Base-by-base conservation (phyloP, 257 asterid species). In the Penstemon barbatus region DNA sequence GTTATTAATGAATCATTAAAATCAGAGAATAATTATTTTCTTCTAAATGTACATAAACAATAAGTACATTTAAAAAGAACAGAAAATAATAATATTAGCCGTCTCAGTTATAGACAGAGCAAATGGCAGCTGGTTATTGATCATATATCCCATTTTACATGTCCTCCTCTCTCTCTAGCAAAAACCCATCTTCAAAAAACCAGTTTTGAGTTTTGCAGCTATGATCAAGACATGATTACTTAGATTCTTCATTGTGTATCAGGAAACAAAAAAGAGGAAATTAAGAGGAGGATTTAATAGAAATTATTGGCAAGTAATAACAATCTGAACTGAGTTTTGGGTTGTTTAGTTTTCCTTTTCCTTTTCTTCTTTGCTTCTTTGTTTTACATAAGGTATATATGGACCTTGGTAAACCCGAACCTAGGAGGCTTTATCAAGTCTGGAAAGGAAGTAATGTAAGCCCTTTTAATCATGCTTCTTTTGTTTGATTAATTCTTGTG, bases 361-460 rank as follows among this genome's bases (percentile, higher is more conserved):
- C 42, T 41, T 59, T 36, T 39, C n/a, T 37, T 51, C 4, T 52
- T 63, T 33, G 46, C 12, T 36, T 5, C 61, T 70, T 33, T 45
- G 43, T 36, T 49, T 4, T 25, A 43, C 65, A 13, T 48, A 52
- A 33, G 52, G 61, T 48, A 39, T 44, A 18, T 75, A 88, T 88
- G 96, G 89, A 82, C 77, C 77, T 44, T 41, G 84, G 63, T 42
- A 82, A 75, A 73, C 77, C 89, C 80, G 39, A 79, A 48, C 74
- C 76, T 19, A 74, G 49, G 77, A 88, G 81, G 84, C 87, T 88
- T 80, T 86, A 86, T 78, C 94, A 84, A 66, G 87, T 83, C 57
- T 90, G 97, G 97, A 83, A 80, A 71, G 97, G 96, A 55, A 88
- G 78, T 79, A 90, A 90, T 77, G 96, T 90, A 81, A 84, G 89